These are phyloP conservation scores for Moesziomyces parantarcticus DNA, from an alignment of 1,284 basidiomycete genomes.

Conservation along the genomic window DNA sequence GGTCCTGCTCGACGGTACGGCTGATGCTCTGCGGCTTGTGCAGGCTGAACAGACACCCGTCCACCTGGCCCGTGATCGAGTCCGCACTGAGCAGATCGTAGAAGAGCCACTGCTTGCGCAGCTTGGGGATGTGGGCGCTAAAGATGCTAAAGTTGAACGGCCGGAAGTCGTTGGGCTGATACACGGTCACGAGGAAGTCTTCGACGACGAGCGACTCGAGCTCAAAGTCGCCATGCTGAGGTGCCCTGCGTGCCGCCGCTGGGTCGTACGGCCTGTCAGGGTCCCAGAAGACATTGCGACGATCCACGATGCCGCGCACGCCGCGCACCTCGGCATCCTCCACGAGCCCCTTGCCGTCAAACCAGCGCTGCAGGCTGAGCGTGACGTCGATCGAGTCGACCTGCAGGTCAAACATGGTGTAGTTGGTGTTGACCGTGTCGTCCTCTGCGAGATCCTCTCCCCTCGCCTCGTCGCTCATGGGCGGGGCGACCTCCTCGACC, in stretches of 20 bases:
- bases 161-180: slow-evolving; percentile 91
- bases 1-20: slow-evolving; percentile 79
- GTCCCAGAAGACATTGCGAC: slow-evolving; percentile 89
- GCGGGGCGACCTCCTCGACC: slow-evolving; percentile 58
- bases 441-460: slow-evolving; percentile 53
- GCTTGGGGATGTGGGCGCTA: slow-evolving; percentile 83
- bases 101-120: slow-evolving; percentile 94
- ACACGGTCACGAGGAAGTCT: slow-evolving; percentile 92
- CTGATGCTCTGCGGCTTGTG: slow-evolving; percentile 97
- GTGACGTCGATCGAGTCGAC: slow-evolving; percentile 93
- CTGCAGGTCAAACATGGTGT: slow-evolving; percentile 66
- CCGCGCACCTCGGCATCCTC: slow-evolving; percentile 91
- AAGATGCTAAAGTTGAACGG: slow-evolving; percentile 93
- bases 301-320: slow-evolving; percentile 91
- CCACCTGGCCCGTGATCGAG: slow-evolving; percentile 94
- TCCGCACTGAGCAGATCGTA: slow-evolving; percentile 86
- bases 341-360: slow-evolving; percentile 93
- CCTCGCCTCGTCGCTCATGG: slow-evolving; percentile 53
- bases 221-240: slow-evolving; percentile 87
- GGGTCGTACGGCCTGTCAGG: slow-evolving; percentile 81
- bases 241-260: slow-evolving; percentile 79
- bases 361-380: slow-evolving; percentile 89
- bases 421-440: slow-evolving; percentile 61
- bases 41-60: slow-evolving; percentile 95
- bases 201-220: slow-evolving; percentile 88